These are phyloP conservation scores for Larix kaempferi DNA, from an alignment of 75 land plant genomes.

Conservation along the genomic window DNA sequence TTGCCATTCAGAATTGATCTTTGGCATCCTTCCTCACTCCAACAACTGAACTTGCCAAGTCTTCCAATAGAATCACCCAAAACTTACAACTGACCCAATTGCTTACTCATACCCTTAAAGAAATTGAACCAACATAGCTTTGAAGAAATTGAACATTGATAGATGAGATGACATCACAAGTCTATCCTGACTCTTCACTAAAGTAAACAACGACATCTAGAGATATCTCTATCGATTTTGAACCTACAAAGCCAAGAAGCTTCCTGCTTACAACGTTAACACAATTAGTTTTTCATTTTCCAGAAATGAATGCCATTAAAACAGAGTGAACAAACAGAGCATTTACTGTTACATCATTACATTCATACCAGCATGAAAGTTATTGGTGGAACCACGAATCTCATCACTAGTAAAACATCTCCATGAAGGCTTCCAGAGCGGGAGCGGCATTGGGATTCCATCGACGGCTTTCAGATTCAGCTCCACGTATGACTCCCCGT, in stretches of 20 bases:
- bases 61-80: too few species aligned
- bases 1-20: too few species aligned
- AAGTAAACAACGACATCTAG: not conserved
- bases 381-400: not conserved
- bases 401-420: conserved; percentile 9
- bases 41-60: too few species aligned
- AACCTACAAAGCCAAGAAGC: not conserved
- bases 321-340: not conserved
- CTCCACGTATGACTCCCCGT: conserved; percentile 5
- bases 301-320: not conserved
- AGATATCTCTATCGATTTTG: not conserved
- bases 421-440: conserved; percentile 11
- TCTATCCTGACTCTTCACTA: not conserved
- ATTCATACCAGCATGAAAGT: conserved; percentile 4
- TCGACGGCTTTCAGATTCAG: not conserved
- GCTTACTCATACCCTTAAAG: too few species aligned
- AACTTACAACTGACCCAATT: too few species aligned
- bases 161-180: too few species aligned
- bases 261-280: too few species aligned
- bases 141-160: too few species aligned
- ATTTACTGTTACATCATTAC: not conserved
- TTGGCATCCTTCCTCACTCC: too few species aligned
- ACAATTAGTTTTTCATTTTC: not conserved
- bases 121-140: too few species aligned
- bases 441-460: not conserved